Conservation (phyloP, 371 early-diverging fungal species). For the Mortierella sp. region DNA sequence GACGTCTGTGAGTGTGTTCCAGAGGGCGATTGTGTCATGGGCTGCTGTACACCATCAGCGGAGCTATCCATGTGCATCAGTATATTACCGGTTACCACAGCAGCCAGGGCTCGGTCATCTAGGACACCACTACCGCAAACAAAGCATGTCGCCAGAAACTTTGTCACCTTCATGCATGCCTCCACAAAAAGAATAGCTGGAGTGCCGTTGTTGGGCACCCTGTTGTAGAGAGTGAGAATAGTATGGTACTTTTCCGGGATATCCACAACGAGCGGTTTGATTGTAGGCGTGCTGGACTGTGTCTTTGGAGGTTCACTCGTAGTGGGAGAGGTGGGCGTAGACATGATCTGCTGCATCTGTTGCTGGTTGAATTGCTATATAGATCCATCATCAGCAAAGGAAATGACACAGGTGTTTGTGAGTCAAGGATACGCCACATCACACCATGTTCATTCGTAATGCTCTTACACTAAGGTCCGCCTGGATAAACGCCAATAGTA, state of each 20-base stretch:
- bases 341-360: slow-evolving; percentile 39
- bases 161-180: slow-evolving; percentile 63
- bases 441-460: too few relatives aligned
- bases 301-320: slow-evolving; percentile 37
- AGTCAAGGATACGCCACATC: not conserved
- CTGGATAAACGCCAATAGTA: slow-evolving; percentile 69
- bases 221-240: slow-evolving; percentile 60
- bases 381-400: not conserved
- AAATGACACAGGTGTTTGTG: not conserved
- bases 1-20: slow-evolving; percentile 25
- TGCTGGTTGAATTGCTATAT: slow-evolving; percentile 45
- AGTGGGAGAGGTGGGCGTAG: slow-evolving; percentile 57
- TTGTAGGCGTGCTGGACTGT: slow-evolving; percentile 27
- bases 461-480: slow-evolving; percentile 69
- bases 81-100: slow-evolving; percentile 49
- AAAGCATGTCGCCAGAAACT: slow-evolving; percentile 57
- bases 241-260: slow-evolving; percentile 63
- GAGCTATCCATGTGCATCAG: slow-evolving; percentile 27
- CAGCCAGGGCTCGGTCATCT: slow-evolving; percentile 46
- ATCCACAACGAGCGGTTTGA: slow-evolving; percentile 58
- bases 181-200: slow-evolving; percentile 55
- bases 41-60: slow-evolving; percentile 10
- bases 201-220: slow-evolving; percentile 54
- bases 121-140: slow-evolving; percentile 47
- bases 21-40: slow-evolving; percentile 32